Percentiles rank a stretch among this genome's conserved stretches.
phyloP scores from a whole-genome alignment of 139 green algal species.

The Chlamydomonas asymmetrica region DNA sequence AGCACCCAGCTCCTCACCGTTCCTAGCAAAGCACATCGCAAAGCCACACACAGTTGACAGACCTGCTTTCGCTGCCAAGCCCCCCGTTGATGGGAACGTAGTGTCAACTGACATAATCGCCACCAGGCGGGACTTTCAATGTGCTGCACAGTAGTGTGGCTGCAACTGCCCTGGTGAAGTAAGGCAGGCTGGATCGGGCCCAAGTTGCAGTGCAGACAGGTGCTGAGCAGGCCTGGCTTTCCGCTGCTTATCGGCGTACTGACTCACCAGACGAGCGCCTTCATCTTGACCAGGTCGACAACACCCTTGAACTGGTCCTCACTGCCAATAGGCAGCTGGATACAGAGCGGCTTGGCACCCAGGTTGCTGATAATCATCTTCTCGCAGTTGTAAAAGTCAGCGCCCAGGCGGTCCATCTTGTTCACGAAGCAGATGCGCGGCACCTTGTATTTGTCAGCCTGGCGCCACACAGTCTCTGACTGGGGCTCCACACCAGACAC shows the following conservation, averaged over 20 bases:
- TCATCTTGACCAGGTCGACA: slow-evolving; percentile 97
- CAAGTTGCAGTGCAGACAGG: too few species aligned
- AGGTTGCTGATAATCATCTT: slow-evolving; percentile 90
- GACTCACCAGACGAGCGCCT: slow-evolving; percentile 94
- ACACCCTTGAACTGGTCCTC: slow-evolving; percentile 94
- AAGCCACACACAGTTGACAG: not conserved
- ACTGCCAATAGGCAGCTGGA: slow-evolving; percentile 47
- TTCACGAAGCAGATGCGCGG: slow-evolving; percentile 99
- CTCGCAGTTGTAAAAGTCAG: slow-evolving; percentile 93
- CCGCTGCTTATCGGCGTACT: too few species aligned
- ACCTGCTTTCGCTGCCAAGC: too few species aligned
- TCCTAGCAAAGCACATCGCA: slow-evolving; percentile 9
- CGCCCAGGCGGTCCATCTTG: slow-evolving; percentile 99
- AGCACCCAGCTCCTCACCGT: slow-evolving; percentile 90
- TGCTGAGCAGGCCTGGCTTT: too few species aligned
- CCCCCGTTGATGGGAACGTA: too few species aligned
- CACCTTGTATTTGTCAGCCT: slow-evolving; percentile 98
- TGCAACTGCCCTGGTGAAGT: too few species aligned
- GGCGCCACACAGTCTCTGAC: slow-evolving; percentile 96
- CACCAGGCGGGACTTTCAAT: too few species aligned
- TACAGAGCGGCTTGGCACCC: slow-evolving; percentile 75
- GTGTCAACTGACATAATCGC: too few species aligned
- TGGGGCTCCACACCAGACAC: slow-evolving; percentile 98
- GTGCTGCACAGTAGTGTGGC: too few species aligned
- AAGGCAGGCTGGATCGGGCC: too few species aligned